Conservation (phyloP, 139 green algal genomes). For the Nannochloris sp. region DNA sequence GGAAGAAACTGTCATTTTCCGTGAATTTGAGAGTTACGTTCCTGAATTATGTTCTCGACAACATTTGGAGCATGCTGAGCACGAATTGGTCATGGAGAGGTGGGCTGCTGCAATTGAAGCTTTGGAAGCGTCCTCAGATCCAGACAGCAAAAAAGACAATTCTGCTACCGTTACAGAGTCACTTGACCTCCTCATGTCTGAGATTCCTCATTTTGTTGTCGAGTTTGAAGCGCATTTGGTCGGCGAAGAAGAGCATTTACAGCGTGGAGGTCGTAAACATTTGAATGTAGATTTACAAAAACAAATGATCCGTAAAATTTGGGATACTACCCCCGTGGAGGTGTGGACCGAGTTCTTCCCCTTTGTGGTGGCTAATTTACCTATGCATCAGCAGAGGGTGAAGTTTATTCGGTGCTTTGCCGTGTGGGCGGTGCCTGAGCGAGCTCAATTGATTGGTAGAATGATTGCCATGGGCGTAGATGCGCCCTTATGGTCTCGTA, state of each 20-base stretch:
- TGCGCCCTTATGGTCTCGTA: slow-evolving; percentile 22
- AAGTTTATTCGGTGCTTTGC: slow-evolving; percentile 16
- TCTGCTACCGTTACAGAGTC: background rate
- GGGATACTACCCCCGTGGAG: slow-evolving; percentile 2
- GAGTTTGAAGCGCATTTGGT: slow-evolving; percentile 2
- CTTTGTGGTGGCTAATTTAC: slow-evolving; percentile 16
- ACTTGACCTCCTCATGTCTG: background rate
- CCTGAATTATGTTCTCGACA: background rate
- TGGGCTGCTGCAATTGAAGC: slow-evolving; percentile 3
- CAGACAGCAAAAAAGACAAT: background rate
- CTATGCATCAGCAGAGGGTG: slow-evolving; percentile 14
- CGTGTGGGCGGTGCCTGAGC: slow-evolving; percentile 18
- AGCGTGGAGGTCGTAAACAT: slow-evolving; percentile 17
- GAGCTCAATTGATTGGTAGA: slow-evolving; percentile 27
- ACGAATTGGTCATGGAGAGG: slow-evolving; percentile 4
- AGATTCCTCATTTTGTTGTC: background rate
- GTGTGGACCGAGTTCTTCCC: slow-evolving; percentile 22
- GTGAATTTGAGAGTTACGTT: background rate
- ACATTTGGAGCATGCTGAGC: background rate
- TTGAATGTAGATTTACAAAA: slow-evolving; percentile 13
- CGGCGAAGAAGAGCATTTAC: slow-evolving; percentile 18
- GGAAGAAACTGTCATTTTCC: slow-evolving; percentile 10
- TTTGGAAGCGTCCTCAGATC: background rate
- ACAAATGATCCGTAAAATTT: slow-evolving; percentile 14
- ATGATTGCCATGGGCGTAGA: slow-evolving; percentile 35